A percentile compares a stretch with the other conserved stretches of the same genome.
These are phyloP conservation scores for Colletotrichum destructivum DNA, from an alignment of 2,329 filamentous ascomycete species.

Conservation along the genomic window DNA sequence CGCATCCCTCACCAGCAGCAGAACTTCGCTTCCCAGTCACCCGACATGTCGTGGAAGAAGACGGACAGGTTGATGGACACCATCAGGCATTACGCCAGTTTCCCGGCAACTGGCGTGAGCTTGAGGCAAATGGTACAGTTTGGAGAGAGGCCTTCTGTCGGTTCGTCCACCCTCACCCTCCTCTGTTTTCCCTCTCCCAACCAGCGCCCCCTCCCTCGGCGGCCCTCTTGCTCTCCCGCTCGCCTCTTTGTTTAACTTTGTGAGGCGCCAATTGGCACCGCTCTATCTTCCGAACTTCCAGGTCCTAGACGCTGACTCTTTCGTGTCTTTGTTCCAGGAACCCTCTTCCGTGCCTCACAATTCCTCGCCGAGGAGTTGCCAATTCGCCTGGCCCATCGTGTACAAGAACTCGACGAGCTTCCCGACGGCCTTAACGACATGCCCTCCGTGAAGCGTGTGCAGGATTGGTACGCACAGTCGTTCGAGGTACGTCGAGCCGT, in stretches of 20 bases:
- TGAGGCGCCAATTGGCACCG: constrained; percentile 18
- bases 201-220: constrained; percentile 30
- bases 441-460: constrained; percentile 94
- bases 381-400: constrained; percentile 95
- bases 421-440: constrained; percentile 98
- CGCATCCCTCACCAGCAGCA: constrained; percentile 23
- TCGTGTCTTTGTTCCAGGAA: constrained; percentile 70
- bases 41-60: constrained; percentile 92
- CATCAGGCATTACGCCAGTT: constrained; percentile 97
- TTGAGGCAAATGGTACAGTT: constrained; percentile 99
- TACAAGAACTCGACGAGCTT: constrained; percentile 91
- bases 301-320: constrained; percentile 4
- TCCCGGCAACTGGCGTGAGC: constrained; percentile 96
- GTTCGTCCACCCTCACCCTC: constrained; percentile 64
- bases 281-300: constrained; percentile 3
- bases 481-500: constrained; percentile 83
- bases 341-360: constrained; percentile 96
- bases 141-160: constrained; percentile 91
- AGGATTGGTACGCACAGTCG: constrained; percentile 99
- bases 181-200: constrained; percentile 33
- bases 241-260: not conserved
- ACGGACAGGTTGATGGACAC: constrained; percentile 93
- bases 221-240: constrained; percentile 1
- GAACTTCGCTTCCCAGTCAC: constrained; percentile 44
- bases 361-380: constrained; percentile 98